These are phyloP conservation scores for Ambrosiella beaveri DNA, from an alignment of 2,329 filamentous ascomycete species.

Conservation along the genomic window DNA sequence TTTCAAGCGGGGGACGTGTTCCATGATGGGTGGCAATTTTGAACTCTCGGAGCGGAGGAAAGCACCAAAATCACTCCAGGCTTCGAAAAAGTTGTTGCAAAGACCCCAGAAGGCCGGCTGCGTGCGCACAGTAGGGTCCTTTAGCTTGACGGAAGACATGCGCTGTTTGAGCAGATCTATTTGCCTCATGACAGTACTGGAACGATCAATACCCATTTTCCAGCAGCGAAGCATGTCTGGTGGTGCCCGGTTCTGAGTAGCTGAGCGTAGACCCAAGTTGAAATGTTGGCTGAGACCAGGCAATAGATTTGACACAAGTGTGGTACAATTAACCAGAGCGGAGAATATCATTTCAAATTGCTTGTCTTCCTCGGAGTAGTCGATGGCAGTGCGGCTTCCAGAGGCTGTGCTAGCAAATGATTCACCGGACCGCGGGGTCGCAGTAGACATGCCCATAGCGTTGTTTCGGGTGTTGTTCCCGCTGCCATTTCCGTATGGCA, in stretches of 20 bases:
- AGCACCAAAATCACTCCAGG: slow-evolving; percentile 49
- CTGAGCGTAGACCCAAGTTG: slow-evolving; percentile 41
- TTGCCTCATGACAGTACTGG: slow-evolving; percentile 51
- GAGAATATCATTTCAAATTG: slow-evolving; percentile 71
- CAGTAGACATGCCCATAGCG: slow-evolving; percentile 35
- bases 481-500: slow-evolving; percentile 30
- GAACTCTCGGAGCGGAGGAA: slow-evolving; percentile 37
- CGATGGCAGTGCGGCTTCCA: slow-evolving; percentile 35
- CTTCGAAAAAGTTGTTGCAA: slow-evolving; percentile 56
- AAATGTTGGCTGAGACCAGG: slow-evolving; percentile 55
- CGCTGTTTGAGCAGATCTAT: slow-evolving; percentile 55
- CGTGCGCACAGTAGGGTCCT: slow-evolving; percentile 59
- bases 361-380: slow-evolving; percentile 59
- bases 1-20: slow-evolving; percentile 56
- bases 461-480: slow-evolving; percentile 20
- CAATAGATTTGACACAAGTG: slow-evolving; percentile 53
- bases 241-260: slow-evolving; percentile 37
- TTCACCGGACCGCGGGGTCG: slow-evolving; percentile 70
- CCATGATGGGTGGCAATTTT: slow-evolving; percentile 37
- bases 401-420: slow-evolving; percentile 44
- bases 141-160: slow-evolving; percentile 67
- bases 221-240: slow-evolving; percentile 47
- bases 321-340: slow-evolving; percentile 55
- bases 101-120: slow-evolving; percentile 47
- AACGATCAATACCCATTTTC: slow-evolving; percentile 55